Evolutionary conservation across 2,329 filamentous ascomycete genomes (phyloP).

Genomic region (Aspergillus luchuensis): DNA sequence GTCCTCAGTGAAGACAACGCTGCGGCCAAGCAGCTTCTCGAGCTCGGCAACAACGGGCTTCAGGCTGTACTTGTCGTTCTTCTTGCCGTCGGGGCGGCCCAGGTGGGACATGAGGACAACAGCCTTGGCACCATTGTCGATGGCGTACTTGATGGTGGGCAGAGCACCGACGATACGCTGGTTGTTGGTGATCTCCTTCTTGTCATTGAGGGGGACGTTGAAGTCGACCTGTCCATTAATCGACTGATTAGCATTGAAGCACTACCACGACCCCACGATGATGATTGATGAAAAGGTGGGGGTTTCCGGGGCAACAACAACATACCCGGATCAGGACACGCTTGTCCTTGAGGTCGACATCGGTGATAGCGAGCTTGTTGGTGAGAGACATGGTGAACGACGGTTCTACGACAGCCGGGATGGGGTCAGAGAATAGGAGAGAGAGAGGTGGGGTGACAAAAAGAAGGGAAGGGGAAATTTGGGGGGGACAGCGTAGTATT

Average conservation of each 20-base stretch:
- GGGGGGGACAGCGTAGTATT: conserved; percentile 12
- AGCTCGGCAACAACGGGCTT: conserved; percentile 89
- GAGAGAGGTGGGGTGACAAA: conserved; percentile 11
- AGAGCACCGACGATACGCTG: conserved; percentile 96
- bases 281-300: conserved; percentile 26
- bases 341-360: conserved; percentile 98
- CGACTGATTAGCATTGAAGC: conserved; percentile 12
- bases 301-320: conserved; percentile 21
- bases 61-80: conserved; percentile 90
- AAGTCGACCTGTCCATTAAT: conserved; percentile 78
- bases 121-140: conserved; percentile 86
- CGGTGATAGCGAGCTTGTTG: conserved; percentile 95
- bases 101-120: conserved; percentile 98
- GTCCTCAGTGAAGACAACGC: conserved; percentile 85
- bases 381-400: conserved; percentile 80
- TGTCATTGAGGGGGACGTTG: conserved; percentile 93
- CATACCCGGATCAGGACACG: conserved; percentile 93
- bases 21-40: conserved; percentile 83
- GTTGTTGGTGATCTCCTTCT: conserved; percentile 96
- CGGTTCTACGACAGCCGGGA: conserved; percentile 20
- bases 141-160: conserved; percentile 91
- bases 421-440: conserved; percentile 13
- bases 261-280: not conserved
- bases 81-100: conserved; percentile 87
- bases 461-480: conserved; percentile 7